phyloP scores from a whole-genome alignment of 2,329 filamentous ascomycete species.

The Neurospora sp. region DNA sequence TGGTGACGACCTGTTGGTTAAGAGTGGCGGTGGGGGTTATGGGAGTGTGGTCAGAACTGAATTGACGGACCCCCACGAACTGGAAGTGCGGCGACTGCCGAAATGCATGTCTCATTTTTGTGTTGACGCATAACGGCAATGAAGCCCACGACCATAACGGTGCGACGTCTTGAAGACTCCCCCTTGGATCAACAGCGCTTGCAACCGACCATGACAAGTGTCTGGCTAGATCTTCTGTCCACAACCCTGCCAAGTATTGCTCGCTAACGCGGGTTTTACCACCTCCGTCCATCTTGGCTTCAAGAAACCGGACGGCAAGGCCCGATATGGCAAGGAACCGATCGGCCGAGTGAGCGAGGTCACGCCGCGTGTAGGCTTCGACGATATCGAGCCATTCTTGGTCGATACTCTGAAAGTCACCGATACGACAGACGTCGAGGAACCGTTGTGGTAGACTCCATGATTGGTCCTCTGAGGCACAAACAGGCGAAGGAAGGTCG shows the following conservation, averaged over 20 bases:
- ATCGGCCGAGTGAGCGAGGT: constrained; percentile 16
- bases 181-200: constrained; percentile 8
- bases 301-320: constrained; percentile 18
- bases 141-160: constrained; percentile 20
- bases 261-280: constrained; percentile 10
- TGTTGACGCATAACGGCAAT: constrained; percentile 13
- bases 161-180: constrained; percentile 13
- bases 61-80: constrained; percentile 7
- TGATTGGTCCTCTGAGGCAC: not conserved
- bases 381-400: constrained; percentile 20
- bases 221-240: constrained; percentile 16
- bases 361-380: constrained; percentile 16
- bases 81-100: constrained; percentile 11
- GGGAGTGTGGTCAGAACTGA: not conserved
- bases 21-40: not conserved
- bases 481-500: not conserved
- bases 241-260: constrained; percentile 18
- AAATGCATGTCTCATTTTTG: constrained; percentile 10
- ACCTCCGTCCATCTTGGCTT: constrained; percentile 11
- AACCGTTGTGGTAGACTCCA: constrained; percentile 16
- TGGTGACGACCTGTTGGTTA: not conserved
- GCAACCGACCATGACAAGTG: constrained; percentile 18
- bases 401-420: constrained; percentile 14
- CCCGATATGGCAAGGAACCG: constrained; percentile 19
- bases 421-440: constrained; percentile 14